A percentile compares a stretch with the other conserved stretches of the same genome.
These are phyloP conservation scores for Sclerotinia minor DNA, from an alignment of 2,329 filamentous ascomycete genomes.

Conservation along the genomic window DNA sequence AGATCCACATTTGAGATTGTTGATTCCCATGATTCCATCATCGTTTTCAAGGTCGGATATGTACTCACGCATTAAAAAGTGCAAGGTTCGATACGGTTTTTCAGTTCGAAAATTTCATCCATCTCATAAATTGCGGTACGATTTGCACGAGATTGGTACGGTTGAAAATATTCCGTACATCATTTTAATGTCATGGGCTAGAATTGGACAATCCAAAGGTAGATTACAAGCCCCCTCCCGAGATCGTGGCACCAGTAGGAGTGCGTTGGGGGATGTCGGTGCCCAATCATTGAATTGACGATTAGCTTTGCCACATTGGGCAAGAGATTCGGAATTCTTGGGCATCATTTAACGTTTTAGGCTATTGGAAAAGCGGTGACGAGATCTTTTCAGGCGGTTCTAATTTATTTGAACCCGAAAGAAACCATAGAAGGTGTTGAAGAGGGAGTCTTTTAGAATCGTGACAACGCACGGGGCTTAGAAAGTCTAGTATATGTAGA, in stretches of 20 bases:
- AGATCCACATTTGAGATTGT: conserved; percentile 26
- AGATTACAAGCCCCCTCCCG: conserved; percentile 23
- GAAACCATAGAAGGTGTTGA: conserved; percentile 3
- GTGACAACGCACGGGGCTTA: conserved; percentile 20
- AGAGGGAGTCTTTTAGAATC: conserved; percentile 12
- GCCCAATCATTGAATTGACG: conserved; percentile 27
- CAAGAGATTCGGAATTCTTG: conserved; percentile 26
- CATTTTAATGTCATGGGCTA: conserved; percentile 15
- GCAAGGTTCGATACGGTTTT: conserved; percentile 19
- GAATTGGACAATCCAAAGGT: conserved; percentile 19
- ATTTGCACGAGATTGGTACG: conserved; percentile 15
- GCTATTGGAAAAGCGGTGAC: conserved; percentile 25
- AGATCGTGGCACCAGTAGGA: conserved; percentile 32
- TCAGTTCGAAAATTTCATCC: conserved; percentile 13
- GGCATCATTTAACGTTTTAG: conserved; percentile 24
- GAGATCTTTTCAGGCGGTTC: conserved; percentile 15
- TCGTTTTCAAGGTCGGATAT: conserved; percentile 3
- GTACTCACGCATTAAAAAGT: conserved; percentile 8
- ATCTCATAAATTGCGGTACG: conserved; percentile 20
- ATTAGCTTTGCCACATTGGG: conserved; percentile 28
- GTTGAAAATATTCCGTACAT: neutral
- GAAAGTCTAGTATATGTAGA: conserved; percentile 26
- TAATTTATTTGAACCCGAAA: conserved; percentile 4
- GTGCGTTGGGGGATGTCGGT: conserved; percentile 23
- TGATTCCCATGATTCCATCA: conserved; percentile 7